Percentiles rank a stretch among this genome's conserved stretches.
Conservation (phyloP, 2,329 filamentous ascomycete genomes). For the Phaeoacremonium minimum region DNA sequence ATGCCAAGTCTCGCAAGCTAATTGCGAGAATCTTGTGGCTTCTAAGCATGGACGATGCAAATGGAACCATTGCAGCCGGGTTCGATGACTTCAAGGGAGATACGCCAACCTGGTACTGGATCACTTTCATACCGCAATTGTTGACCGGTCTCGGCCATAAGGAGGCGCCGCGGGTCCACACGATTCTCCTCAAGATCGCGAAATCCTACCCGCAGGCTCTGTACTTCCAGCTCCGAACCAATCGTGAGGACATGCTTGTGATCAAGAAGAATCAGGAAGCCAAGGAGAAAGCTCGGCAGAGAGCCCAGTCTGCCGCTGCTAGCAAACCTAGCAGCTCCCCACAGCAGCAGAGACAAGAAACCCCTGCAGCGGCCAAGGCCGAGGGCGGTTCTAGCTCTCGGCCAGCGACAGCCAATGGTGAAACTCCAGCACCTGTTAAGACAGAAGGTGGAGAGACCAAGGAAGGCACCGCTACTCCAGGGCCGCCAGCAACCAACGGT, state of each 20-base stretch:
- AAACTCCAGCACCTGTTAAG: constrained; percentile 36
- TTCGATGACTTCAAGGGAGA: constrained; percentile 98
- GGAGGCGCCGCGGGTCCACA: constrained; percentile 81
- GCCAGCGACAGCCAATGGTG: constrained; percentile 47
- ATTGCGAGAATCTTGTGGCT: constrained; percentile 93
- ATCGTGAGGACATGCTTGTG: constrained; percentile 84
- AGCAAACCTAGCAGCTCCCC: constrained; percentile 42
- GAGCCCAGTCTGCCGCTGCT: constrained; percentile 38
- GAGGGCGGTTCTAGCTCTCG: constrained; percentile 32
- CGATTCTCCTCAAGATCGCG: constrained; percentile 86
- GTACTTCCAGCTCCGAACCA: constrained; percentile 93
- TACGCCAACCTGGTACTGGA: constrained; percentile 99
- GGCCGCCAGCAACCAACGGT: constrained; percentile 10
- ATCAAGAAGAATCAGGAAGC: constrained; percentile 86
- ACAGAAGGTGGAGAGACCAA: constrained; percentile 34
- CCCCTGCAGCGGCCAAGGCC: constrained; percentile 23
- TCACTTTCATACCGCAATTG: constrained; percentile 96
- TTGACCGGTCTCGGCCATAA: constrained; percentile 87
- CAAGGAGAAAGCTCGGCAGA: constrained; percentile 59
- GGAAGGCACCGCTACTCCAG: constrained; percentile 6
- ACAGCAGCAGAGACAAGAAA: constrained; percentile 49
- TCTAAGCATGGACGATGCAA: constrained; percentile 85
- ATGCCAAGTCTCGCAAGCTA: constrained; percentile 89
- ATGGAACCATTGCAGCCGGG: constrained; percentile 75
- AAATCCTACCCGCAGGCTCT: constrained; percentile 93